Percentiles rank a stretch among this genome's conserved stretches.
Conservation (phyloP, 306 rosid species). For the Delonix regia region DNA sequence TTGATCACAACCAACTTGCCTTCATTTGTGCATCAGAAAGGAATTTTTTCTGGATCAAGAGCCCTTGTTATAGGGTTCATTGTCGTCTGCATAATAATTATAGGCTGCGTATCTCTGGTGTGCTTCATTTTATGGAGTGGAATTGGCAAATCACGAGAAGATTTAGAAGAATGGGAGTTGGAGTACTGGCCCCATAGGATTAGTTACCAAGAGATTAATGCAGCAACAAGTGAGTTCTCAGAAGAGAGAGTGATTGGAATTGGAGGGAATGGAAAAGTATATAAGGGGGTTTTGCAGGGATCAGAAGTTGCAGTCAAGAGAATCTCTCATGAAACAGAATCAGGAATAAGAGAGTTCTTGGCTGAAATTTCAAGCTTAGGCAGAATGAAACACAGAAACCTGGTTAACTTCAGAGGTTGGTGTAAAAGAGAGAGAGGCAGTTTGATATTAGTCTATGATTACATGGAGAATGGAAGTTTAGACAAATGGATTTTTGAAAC, state of each 20-base stretch:
- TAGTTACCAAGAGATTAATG: slow-evolving; percentile 40
- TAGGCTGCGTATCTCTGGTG: slow-evolving; percentile 18
- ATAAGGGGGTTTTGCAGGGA: slow-evolving; percentile 49
- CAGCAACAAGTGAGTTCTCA: slow-evolving; percentile 48
- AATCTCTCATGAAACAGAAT: slow-evolving; percentile 38
- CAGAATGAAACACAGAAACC: slow-evolving; percentile 58
- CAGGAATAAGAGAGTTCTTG: slow-evolving; percentile 56
- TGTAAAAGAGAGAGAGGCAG: slow-evolving; percentile 52
- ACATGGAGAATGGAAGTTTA: slow-evolving; percentile 57
- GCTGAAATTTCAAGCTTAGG: slow-evolving; percentile 65
- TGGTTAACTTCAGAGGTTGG: slow-evolving; percentile 61
- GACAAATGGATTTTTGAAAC: slow-evolving; percentile 53
- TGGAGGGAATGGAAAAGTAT: slow-evolving; percentile 56
- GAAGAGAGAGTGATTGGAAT: slow-evolving; percentile 51
- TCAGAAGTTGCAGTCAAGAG: slow-evolving; percentile 50
- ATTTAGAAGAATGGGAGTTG: slow-evolving; percentile 53
- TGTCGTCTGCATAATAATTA: slow-evolving; percentile 4
- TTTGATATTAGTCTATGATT: slow-evolving; percentile 57
- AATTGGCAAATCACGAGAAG: slow-evolving; percentile 12
- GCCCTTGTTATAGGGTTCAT: slow-evolving; percentile 21
- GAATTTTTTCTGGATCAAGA: slow-evolving; percentile 27
- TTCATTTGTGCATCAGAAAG: slow-evolving; percentile 45
- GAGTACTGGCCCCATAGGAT: slow-evolving; percentile 62
- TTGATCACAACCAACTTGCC: slow-evolving; percentile 48
- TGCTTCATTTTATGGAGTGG: slow-evolving; percentile 23